Evolutionary conservation across 495 filamentous ascomycete species (phyloP).

Genomic region (Corynascus novoguineensis): DNA sequence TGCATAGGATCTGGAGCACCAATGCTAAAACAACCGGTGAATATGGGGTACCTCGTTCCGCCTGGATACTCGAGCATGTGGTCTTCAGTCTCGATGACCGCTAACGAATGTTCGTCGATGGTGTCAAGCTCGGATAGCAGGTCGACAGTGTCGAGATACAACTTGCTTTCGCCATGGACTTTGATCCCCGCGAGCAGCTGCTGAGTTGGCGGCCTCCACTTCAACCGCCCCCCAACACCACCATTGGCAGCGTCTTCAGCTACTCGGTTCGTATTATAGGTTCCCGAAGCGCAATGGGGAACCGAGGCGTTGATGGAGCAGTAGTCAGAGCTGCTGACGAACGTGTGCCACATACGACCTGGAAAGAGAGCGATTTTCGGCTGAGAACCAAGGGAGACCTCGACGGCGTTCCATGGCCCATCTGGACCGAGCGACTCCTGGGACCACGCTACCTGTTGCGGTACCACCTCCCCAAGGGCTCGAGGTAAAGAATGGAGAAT

Average conservation of each 20-base stretch:
- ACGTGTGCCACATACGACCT: slow-evolving; percentile 12
- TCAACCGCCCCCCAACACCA: no score
- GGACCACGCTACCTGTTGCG: neutral
- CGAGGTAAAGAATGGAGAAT: no score
- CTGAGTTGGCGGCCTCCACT: neutral
- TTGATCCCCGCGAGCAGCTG: neutral
- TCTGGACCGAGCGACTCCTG: slow-evolving; percentile 26
- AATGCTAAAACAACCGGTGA: slow-evolving; percentile 4
- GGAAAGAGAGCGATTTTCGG: slow-evolving; percentile 31
- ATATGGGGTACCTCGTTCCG: slow-evolving; percentile 3
- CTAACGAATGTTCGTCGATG: neutral
- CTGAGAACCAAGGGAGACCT: slow-evolving; percentile 26
- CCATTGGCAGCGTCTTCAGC: no score
- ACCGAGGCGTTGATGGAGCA: slow-evolving; percentile 1
- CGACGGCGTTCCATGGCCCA: slow-evolving; percentile 35
- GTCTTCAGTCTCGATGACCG: neutral
- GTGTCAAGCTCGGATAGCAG: neutral
- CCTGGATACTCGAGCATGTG: neutral
- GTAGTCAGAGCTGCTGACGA: slow-evolving; percentile 5
- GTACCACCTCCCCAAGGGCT: no score
- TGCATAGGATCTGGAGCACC: neutral
- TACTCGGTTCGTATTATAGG: neutral
- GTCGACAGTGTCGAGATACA: neutral
- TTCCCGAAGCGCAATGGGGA: slow-evolving; percentile 2
- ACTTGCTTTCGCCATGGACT: neutral